A percentile compares a stretch with the other conserved stretches of the same genome.
phyloP scores from a whole-genome alignment of 177 flowering plant species.

The Vitis hybrid region DNA sequence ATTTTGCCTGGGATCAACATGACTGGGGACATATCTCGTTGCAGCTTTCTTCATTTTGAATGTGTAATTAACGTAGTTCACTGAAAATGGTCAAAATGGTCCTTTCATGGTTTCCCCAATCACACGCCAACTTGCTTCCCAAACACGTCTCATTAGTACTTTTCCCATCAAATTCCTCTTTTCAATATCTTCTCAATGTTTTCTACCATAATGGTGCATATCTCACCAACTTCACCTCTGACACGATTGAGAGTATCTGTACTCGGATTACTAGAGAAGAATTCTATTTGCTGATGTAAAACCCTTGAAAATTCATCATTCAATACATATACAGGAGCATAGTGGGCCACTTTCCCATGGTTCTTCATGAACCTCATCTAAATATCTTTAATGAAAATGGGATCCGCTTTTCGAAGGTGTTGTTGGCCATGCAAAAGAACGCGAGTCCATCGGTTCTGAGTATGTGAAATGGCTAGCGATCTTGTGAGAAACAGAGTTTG shows the following conservation, averaged over 20 bases:
- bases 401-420: conserved; percentile 89
- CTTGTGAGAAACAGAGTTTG: conserved; percentile 94
- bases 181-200: no score
- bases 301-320: conserved; percentile 98
- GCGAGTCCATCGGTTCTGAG: conserved; percentile 76
- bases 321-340: conserved; percentile 95
- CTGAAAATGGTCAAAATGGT: no score
- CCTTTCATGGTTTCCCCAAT: no score
- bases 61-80: no score
- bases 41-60: no score
- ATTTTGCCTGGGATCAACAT: no score
- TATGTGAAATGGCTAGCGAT: conserved; percentile 88
- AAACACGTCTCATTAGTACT: no score
- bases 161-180: no score
- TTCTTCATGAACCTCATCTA: conserved; percentile 98
- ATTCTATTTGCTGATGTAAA: conserved; percentile 97
- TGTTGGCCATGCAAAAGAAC: conserved; percentile 96
- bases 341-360: conserved; percentile 78
- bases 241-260: conserved; percentile 87
- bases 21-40: no score
- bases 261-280: conserved; percentile 86
- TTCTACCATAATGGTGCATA: no score
- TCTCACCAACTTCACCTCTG: conserved; percentile 91
- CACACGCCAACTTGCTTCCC: no score
- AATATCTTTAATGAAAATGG: conserved; percentile 94